Percentiles rank a stretch among this genome's conserved stretches.
Evolutionary conservation across 805 yeast genomes (phyloP).

Genomic region (Lipomyces sp.): DNA sequence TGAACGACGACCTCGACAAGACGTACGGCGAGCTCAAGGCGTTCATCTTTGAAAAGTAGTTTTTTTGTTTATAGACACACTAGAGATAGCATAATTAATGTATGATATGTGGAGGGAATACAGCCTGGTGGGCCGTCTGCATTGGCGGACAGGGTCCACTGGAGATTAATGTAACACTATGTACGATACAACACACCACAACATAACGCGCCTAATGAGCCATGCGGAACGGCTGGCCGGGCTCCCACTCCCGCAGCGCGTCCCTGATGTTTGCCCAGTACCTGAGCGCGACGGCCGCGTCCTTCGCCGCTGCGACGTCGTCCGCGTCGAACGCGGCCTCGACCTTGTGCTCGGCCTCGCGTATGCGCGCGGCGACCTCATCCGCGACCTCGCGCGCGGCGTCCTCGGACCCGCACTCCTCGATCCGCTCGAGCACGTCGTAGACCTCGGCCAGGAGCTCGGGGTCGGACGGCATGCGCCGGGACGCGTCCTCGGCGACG

Average conservation of each 20-base stretch:
- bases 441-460: constrained; percentile 68
- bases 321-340: constrained; percentile 45
- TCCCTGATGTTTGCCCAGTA: constrained; percentile 79
- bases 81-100: not conserved
- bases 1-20: constrained; percentile 86
- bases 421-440: constrained; percentile 81
- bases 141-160: too few relatives aligned
- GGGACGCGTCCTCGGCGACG: constrained; percentile 51
- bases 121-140: too few relatives aligned
- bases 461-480: constrained; percentile 44
- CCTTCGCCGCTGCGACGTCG: constrained; percentile 59
- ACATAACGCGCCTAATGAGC: constrained; percentile 16
- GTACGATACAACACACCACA: too few relatives aligned
- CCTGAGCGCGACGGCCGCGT: constrained; percentile 66
- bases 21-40: constrained; percentile 80
- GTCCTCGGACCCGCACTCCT: constrained; percentile 55
- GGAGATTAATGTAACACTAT: too few relatives aligned
- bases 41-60: constrained; percentile 54
- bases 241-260: constrained; percentile 54
- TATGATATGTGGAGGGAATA: too few relatives aligned
- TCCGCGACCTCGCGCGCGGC: constrained; percentile 53
- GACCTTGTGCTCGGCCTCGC: constrained; percentile 45
- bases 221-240: constrained; percentile 31
- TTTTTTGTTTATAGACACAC: not conserved
- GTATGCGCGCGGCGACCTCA: constrained; percentile 59